Evolutionary conservation across 805 yeast genomes (phyloP), one percentile per base, ranked within the genome.

Genomic region (Wickerhamiella parazyma): DNA sequence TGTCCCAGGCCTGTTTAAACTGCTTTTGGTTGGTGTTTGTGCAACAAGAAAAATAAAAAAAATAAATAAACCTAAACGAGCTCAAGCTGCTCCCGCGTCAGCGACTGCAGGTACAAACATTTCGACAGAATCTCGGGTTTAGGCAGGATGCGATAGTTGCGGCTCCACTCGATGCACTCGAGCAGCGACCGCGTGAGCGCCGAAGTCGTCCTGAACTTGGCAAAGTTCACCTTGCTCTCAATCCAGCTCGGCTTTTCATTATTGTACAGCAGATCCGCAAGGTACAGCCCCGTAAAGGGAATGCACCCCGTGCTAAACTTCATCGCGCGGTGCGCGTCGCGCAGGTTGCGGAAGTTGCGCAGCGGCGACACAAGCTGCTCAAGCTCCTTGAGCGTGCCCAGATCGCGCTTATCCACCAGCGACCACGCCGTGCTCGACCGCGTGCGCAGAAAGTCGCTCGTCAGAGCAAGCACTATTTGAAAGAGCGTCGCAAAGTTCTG

Each of bases 401-500:
- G 63, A 54, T 89, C 95, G 10, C 80, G 83, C 1, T 80, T 78
- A 20, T 80, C 74, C 33, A 89, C 64, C 41, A 69, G 62, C 49
- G 72, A 68, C 95, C 95, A 86, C 1, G 94, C 85, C 12, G 69
- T 71, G 42, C 68, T 70, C 52, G 33, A 80, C 64, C 47, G 70
- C 67, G 56, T 70, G 73, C 36, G 83, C 68, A 46, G 72, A 70
- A 29, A 70, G 73, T 3, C 91, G 75, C 48, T 40, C 18, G 79
- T 79, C 48, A 89, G 67, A 0, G 94, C 96, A 43, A 87, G 65
- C 11, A 83, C 70, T 36, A 91, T 75, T 61, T 89, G 95, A 80
- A 85, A 80, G 61, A 85, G 64, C 0, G 96, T 80, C 8, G 94
- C 77, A 58, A 70, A 86, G 60, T 89, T 89, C 58, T 87, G 96